These are phyloP conservation scores for Corchorus capsularis DNA, from an alignment of 345 rosid species.

Conservation along the genomic window DNA sequence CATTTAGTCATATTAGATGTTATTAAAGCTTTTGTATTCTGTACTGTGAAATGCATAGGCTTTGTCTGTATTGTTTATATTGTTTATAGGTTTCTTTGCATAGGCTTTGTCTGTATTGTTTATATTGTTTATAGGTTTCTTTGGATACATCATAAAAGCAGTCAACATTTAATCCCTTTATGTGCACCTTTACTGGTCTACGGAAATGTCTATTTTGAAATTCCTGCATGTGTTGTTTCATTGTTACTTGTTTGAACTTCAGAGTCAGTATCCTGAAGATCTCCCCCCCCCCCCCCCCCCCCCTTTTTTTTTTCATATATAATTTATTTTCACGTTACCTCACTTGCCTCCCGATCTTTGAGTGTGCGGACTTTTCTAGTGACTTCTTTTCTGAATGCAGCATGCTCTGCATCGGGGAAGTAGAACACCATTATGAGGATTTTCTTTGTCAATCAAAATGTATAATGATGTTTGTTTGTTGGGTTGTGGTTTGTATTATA, in stretches of 20 bases:
- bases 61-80: neutral
- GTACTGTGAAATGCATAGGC: neutral
- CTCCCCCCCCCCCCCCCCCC: no score
- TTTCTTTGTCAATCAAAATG: neutral
- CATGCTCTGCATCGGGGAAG: neutral
- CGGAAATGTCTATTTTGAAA: neutral
- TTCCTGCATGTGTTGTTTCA: neutral
- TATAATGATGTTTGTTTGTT: neutral
- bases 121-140: conserved; percentile 8
- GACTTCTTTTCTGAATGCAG: neutral
- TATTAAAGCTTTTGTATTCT: neutral
- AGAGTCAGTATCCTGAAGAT: neutral
- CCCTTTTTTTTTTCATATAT: neutral
- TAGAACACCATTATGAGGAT: neutral
- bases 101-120: neutral
- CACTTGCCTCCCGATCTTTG: neutral
- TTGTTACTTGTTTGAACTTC: neutral
- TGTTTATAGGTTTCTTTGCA: neutral
- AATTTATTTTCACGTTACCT: neutral
- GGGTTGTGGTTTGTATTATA: neutral
- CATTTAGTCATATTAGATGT: neutral
- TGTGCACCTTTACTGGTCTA: neutral
- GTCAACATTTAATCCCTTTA: neutral
- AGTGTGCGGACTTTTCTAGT: neutral
- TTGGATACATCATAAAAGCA: neutral